Evolutionary conservation across 1,284 basidiomycete genomes (phyloP).

Genomic region (Ustilago sp.): DNA sequence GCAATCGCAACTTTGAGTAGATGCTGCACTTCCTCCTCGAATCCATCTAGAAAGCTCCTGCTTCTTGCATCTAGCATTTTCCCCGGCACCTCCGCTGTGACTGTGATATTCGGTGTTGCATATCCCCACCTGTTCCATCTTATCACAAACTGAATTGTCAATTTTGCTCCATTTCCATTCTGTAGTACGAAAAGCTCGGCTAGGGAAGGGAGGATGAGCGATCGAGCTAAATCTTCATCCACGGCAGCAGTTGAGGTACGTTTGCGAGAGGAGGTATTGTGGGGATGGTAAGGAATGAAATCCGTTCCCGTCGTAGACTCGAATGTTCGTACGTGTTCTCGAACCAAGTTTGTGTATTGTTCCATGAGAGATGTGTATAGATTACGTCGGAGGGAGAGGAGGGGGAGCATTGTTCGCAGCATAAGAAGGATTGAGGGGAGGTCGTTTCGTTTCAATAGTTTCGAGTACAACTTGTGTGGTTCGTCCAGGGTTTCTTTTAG

Average conservation of each 20-base stretch:
- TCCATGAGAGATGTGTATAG: conserved; percentile 31
- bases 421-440: conserved; percentile 36
- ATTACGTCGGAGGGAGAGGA: conserved; percentile 27
- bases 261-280: neutral
- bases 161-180: conserved; percentile 13
- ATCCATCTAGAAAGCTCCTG: conserved; percentile 2
- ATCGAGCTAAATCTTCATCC: conserved; percentile 13
- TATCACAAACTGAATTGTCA: conserved; percentile 22
- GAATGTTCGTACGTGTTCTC: conserved; percentile 22
- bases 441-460: conserved; percentile 18
- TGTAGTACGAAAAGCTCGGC: conserved; percentile 6
- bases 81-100: conserved; percentile 8
- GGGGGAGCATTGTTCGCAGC: conserved; percentile 35
- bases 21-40: conserved; percentile 23
- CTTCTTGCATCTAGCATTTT: neutral
- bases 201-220: conserved; percentile 12
- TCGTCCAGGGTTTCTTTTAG: conserved; percentile 4
- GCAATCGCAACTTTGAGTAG: conserved; percentile 15
- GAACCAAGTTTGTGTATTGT: conserved; percentile 27
- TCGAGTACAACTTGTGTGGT: neutral
- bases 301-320: conserved; percentile 3
- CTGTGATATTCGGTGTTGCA: conserved; percentile 14
- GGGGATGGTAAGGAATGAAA: conserved; percentile 27
- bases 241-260: neutral
- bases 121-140: conserved; percentile 37